These are phyloP conservation scores for Jackrogersella minutella DNA, from an alignment of 495 filamentous ascomycete genomes.

Conservation along the genomic window DNA sequence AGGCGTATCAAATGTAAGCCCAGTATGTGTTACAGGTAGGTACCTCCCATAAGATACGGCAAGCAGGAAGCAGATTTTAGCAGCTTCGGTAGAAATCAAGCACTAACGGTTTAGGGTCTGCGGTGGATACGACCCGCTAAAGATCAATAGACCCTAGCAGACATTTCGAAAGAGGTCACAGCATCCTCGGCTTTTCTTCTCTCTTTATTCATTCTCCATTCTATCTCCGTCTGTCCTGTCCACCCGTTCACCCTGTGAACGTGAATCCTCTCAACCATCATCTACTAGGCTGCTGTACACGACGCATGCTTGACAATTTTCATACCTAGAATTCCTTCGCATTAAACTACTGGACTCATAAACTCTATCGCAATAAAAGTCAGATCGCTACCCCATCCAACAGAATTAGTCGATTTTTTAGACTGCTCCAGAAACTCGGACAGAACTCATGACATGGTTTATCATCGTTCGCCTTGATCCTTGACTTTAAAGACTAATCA, in stretches of 20 bases:
- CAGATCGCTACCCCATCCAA: slow-evolving; percentile 12
- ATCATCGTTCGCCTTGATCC: slow-evolving; percentile 25
- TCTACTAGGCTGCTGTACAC: neutral
- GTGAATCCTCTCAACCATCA: neutral
- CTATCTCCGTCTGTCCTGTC: slow-evolving; percentile 19
- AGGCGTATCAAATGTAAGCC: too few relatives aligned
- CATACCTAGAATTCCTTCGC: slow-evolving; percentile 1
- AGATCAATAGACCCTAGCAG: slow-evolving; percentile 28
- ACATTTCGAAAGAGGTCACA: neutral
- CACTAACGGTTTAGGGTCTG: slow-evolving; percentile 35
- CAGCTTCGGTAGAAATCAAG: slow-evolving; percentile 33
- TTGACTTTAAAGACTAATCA: slow-evolving; percentile 30
- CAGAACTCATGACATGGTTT: slow-evolving; percentile 26
- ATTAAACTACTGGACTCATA: slow-evolving; percentile 4
- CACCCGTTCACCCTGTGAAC: neutral
- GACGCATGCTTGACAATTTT: slow-evolving; percentile 1
- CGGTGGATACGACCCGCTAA: slow-evolving; percentile 38
- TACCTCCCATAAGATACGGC: too few relatives aligned
- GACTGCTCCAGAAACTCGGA: slow-evolving; percentile 18
- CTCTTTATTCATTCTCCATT: slow-evolving; percentile 18
- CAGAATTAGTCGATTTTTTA: slow-evolving; percentile 14
- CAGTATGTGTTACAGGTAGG: too few relatives aligned
- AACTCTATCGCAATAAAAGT: slow-evolving; percentile 6
- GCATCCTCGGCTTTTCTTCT: slow-evolving; percentile 22
- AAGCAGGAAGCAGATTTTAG: slow-evolving; percentile 25